Conservation (phyloP, 768 basidiomycete species). For the Lentinula lateritia region DNA sequence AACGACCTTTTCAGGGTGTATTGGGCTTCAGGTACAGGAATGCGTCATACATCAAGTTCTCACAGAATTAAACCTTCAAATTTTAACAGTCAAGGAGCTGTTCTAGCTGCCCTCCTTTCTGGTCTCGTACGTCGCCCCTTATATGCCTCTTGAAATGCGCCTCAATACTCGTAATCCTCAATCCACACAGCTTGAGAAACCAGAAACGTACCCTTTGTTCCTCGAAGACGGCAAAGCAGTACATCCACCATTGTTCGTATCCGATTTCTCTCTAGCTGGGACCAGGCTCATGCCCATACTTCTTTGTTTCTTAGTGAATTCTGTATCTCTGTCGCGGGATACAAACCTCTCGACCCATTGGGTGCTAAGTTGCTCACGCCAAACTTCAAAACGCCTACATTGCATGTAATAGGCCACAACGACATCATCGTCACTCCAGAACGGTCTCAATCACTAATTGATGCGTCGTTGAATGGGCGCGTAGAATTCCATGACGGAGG, state of each 20-base stretch:
- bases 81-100: conserved; percentile 63
- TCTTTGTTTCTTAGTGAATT: conserved; percentile 44
- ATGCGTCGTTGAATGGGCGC: conserved; percentile 48
- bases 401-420: conserved; percentile 73
- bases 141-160: neutral
- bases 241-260: conserved; percentile 69
- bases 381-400: conserved; percentile 61
- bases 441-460: conserved; percentile 53
- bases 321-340: conserved; percentile 73
- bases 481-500: conserved; percentile 80
- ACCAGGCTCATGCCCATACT: neutral
- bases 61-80: neutral
- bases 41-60: neutral
- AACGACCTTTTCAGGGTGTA: conserved; percentile 46
- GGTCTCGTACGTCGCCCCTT: conserved; percentile 43
- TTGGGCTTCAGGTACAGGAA: conserved; percentile 66
- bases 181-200: conserved; percentile 43
- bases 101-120: conserved; percentile 63
- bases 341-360: conserved; percentile 46
- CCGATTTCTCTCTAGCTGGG: neutral
- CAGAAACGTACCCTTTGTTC: conserved; percentile 50
- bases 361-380: conserved; percentile 43
- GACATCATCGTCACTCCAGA: conserved; percentile 74
- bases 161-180: neutral
- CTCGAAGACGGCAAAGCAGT: conserved; percentile 57